These are phyloP conservation scores for Coemansia sp. DNA, from an alignment of 192 early-diverging fungal genomes.

Conservation along the genomic window DNA sequence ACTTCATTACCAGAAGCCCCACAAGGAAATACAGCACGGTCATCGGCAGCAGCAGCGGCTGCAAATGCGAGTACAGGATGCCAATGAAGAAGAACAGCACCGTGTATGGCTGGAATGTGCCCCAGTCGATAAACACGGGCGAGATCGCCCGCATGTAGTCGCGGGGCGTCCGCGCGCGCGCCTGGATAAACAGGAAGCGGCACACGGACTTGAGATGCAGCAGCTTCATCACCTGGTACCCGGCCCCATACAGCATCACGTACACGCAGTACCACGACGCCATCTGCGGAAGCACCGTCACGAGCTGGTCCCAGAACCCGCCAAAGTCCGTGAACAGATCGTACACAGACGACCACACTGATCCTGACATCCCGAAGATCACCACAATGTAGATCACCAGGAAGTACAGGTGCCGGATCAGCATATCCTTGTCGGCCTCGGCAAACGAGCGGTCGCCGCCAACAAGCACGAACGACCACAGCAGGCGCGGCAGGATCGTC, in stretches of 20 bases:
- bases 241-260: slow-evolving; percentile 70
- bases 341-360: slow-evolving; percentile 61
- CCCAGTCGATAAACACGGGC: slow-evolving; percentile 68
- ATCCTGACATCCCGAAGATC: slow-evolving; percentile 67
- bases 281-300: slow-evolving; percentile 64
- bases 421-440: slow-evolving; percentile 50
- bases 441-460: slow-evolving; percentile 48
- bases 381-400: slow-evolving; percentile 73
- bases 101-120: slow-evolving; percentile 65
- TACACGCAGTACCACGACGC: slow-evolving; percentile 79
- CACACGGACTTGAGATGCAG: slow-evolving; percentile 64
- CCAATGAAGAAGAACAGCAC: slow-evolving; percentile 72
- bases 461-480: slow-evolving; percentile 51
- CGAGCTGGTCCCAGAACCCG: slow-evolving; percentile 60
- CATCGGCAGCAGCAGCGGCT: slow-evolving; percentile 70
- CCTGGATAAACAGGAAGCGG: slow-evolving; percentile 44
- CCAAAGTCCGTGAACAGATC: slow-evolving; percentile 68
- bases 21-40: slow-evolving; percentile 64
- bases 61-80: slow-evolving; percentile 72
- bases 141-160: slow-evolving; percentile 71
- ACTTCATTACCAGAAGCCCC: slow-evolving; percentile 68
- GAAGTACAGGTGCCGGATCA: slow-evolving; percentile 68
- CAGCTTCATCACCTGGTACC: slow-evolving; percentile 64
- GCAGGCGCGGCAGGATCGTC: slow-evolving; percentile 65
- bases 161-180: slow-evolving; percentile 62